A percentile compares a stretch with the other conserved stretches of the same genome.
Conservation (phyloP, 2,329 filamentous ascomycete species). For the Bipolaris bicolor region DNA sequence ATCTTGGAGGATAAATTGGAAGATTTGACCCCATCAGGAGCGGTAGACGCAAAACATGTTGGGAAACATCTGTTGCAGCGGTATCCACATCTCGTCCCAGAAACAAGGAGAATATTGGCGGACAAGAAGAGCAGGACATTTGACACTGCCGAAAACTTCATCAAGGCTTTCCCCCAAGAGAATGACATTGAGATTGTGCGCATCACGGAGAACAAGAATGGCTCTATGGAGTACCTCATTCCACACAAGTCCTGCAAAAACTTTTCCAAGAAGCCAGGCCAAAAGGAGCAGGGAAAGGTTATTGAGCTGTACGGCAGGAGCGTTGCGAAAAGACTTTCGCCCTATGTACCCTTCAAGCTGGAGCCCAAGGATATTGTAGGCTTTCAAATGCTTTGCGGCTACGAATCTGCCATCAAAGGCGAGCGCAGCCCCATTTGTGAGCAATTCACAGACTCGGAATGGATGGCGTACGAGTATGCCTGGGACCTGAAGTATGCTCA, state of each 20-base stretch:
- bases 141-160: constrained; percentile 42
- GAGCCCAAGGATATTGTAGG: constrained; percentile 66
- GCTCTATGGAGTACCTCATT: constrained; percentile 39
- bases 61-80: constrained; percentile 65
- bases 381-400: constrained; percentile 69
- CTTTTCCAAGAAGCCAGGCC: constrained; percentile 43
- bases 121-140: constrained; percentile 47
- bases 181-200: constrained; percentile 42
- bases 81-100: constrained; percentile 58
- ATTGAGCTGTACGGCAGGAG: constrained; percentile 36
- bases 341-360: constrained; percentile 61
- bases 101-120: constrained; percentile 37
- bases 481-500: constrained; percentile 68
- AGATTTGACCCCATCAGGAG: constrained; percentile 37
- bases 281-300: constrained; percentile 38
- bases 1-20: constrained; percentile 59
- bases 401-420: constrained; percentile 67
- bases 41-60: constrained; percentile 62
- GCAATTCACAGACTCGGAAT: constrained; percentile 66
- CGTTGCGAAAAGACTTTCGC: constrained; percentile 33
- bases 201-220: constrained; percentile 38
- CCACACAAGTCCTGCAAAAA: constrained; percentile 45
- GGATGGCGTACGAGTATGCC: constrained; percentile 68
- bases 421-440: constrained; percentile 62
- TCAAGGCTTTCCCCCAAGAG: constrained; percentile 37